These are phyloP conservation scores for Populus tremula DNA, from an alignment of 345 rosid genomes.

Conservation along the genomic window DNA sequence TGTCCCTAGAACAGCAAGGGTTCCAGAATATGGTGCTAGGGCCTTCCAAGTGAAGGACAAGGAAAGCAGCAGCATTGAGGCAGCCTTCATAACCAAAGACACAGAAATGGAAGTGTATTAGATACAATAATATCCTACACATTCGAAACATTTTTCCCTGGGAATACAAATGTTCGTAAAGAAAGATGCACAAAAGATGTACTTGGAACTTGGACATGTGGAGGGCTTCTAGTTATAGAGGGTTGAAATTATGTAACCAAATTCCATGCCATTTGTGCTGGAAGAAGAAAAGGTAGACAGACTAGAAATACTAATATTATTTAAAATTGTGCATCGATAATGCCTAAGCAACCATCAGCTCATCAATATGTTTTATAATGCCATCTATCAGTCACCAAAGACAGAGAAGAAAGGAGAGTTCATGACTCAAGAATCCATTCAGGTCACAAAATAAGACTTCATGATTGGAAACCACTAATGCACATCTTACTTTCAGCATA, in stretches of 20 bases:
- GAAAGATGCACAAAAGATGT: background rate
- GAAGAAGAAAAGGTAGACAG: background rate
- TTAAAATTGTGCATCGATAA: background rate
- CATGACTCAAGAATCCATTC: background rate
- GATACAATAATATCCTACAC: background rate
- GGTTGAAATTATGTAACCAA: background rate
- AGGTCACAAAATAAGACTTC: background rate
- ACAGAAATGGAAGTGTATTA: background rate
- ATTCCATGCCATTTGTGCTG: background rate
- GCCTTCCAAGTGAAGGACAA: slow-evolving; percentile 92
- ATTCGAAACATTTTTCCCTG: background rate
- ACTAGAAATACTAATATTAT: background rate
- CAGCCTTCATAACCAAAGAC: slow-evolving; percentile 47
- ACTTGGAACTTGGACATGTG: background rate
- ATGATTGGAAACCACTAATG: background rate
- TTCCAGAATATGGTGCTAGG: slow-evolving; percentile 86
- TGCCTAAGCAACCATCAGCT: background rate
- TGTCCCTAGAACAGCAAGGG: slow-evolving; percentile 90
- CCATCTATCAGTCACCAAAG: background rate
- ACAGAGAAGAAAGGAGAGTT: background rate
- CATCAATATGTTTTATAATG: background rate
- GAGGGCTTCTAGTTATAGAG: background rate
- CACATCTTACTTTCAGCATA: background rate
- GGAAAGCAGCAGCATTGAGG: slow-evolving; percentile 89
- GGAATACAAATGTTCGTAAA: background rate